Evolutionary conservation across 1,284 basidiomycete genomes (phyloP).

Genomic region (Irpex lacteus): DNA sequence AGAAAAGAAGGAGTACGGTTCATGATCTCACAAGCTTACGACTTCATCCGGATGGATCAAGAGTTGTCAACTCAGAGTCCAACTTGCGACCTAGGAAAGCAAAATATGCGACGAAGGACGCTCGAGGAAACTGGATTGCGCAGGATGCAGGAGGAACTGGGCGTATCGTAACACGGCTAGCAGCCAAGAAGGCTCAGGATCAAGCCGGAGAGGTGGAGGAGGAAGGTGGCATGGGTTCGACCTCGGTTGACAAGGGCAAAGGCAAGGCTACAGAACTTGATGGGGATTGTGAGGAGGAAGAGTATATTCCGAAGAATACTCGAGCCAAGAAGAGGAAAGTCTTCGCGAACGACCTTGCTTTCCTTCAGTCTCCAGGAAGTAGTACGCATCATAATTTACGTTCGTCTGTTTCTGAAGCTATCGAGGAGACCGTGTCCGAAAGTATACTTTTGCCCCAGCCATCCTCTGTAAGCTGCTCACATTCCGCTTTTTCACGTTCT

Average conservation of each 20-base stretch:
- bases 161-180: constrained; percentile 25
- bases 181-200: constrained; percentile 7
- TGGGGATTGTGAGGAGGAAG: constrained; percentile 19
- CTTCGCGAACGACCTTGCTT: constrained; percentile 37
- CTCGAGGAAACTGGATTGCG: constrained; percentile 34
- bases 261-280: constrained; percentile 25
- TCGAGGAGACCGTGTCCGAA: not conserved
- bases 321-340: constrained; percentile 35
- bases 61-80: constrained; percentile 42
- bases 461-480: not conserved
- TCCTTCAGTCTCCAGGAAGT: constrained; percentile 24
- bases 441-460: not conserved
- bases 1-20: constrained; percentile 45
- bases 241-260: constrained; percentile 17
- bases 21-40: constrained; percentile 59
- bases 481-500: not conserved
- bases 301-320: constrained; percentile 17
- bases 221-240: not conserved
- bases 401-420: not conserved
- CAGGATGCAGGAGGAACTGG: constrained; percentile 31
- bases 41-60: constrained; percentile 56
- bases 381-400: constrained; percentile 1
- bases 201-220: constrained; percentile 18
- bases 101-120: constrained; percentile 25
- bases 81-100: constrained; percentile 26